These are phyloP conservation scores for Talaromyces liani DNA, from an alignment of 495 filamentous ascomycete species.

Conservation along the genomic window DNA sequence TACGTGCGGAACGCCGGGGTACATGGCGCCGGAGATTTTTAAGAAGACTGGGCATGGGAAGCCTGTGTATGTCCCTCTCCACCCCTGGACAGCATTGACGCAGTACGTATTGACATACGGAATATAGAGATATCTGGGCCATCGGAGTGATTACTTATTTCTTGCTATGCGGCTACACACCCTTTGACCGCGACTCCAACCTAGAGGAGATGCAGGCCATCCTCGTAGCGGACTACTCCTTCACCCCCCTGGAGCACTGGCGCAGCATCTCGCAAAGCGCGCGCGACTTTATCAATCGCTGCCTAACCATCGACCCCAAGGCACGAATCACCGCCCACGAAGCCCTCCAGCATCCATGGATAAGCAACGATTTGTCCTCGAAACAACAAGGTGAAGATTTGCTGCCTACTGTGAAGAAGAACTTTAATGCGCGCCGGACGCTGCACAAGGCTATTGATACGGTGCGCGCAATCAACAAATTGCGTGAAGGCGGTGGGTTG, in stretches of 20 bases:
- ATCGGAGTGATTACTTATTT: conserved; percentile 90
- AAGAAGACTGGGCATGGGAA: conserved; percentile 74
- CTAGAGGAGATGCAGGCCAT: conserved; percentile 99
- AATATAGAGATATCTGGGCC: conserved; percentile 63
- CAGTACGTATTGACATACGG: conserved; percentile 5
- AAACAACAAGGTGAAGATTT: conserved; percentile 54
- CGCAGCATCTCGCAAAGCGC: conserved; percentile 79
- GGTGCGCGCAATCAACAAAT: conserved; percentile 94
- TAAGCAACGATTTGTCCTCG: conserved; percentile 44
- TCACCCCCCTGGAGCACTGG: conserved; percentile 96
- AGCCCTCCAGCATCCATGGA: conserved; percentile 83
- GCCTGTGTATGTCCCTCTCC: conserved; percentile 53
- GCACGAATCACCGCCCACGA: conserved; percentile 91
- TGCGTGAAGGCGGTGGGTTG: conserved; percentile 72
- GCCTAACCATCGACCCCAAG: conserved; percentile 80
- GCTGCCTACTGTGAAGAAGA: conserved; percentile 92
- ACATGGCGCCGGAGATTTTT: conserved; percentile 86
- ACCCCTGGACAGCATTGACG: neutral
- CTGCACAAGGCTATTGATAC: conserved; percentile 97
- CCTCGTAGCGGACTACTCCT: conserved; percentile 89
- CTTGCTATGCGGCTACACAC: conserved; percentile 94
- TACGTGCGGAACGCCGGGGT: conserved; percentile 94
- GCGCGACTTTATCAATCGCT: conserved; percentile 81
- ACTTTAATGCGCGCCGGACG: conserved; percentile 93
- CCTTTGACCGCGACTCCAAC: conserved; percentile 95